phyloP scores from a whole-genome alignment of 148 eudicot species.

The Simmondsia chinensis region DNA sequence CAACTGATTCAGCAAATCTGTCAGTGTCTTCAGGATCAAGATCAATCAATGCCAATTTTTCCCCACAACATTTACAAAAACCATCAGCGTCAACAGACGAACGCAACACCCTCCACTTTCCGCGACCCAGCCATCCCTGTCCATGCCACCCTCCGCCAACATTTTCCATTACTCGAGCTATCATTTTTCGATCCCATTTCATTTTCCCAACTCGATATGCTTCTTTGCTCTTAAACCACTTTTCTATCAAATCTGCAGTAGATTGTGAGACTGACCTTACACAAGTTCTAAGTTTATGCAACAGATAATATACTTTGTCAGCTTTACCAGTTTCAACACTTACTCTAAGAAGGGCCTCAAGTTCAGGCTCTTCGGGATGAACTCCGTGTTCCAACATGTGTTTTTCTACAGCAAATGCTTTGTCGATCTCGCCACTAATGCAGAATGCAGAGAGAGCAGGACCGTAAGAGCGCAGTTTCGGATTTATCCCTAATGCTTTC shows the following conservation, averaged over 20 bases:
- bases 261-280: conserved; percentile 50
- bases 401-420: conserved; percentile 68
- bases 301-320: conserved; percentile 66
- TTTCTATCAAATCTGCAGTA: conserved; percentile 56
- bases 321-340: conserved; percentile 52
- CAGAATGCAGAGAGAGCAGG: conserved; percentile 71
- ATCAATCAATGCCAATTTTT: conserved; percentile 65
- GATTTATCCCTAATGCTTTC: conserved; percentile 59
- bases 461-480: conserved; percentile 71
- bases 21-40: conserved; percentile 89
- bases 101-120: conserved; percentile 56
- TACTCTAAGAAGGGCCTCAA: conserved; percentile 62
- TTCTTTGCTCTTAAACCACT: conserved; percentile 58
- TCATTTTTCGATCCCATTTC: conserved; percentile 44
- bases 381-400: conserved; percentile 81
- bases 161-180: conserved; percentile 36
- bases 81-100: conserved; percentile 53
- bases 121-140: conserved; percentile 76
- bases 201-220: conserved; percentile 70
- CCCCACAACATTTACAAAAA: conserved; percentile 68
- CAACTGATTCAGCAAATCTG: conserved; percentile 79
- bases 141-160: conserved; percentile 99
- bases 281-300: conserved; percentile 65
- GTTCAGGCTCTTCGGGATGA: conserved; percentile 77
- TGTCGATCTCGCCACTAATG: conserved; percentile 47